Conservation (phyloP, 805 yeast species). For the Pichia insulana region DNA sequence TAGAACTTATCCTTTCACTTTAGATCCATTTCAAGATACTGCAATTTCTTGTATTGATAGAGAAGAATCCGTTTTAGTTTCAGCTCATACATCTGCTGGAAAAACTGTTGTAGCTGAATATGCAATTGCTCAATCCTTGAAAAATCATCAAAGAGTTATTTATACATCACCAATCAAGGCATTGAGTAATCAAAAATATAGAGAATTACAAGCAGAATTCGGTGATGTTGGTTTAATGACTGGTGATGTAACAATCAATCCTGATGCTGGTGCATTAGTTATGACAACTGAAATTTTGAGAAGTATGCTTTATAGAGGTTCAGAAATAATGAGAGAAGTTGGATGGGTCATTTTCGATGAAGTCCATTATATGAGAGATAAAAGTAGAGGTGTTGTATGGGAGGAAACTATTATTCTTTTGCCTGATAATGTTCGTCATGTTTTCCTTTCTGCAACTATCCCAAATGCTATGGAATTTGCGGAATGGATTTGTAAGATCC, state of each 20-base stretch:
- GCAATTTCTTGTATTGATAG: constrained; percentile 94
- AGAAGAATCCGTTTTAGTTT: constrained; percentile 87
- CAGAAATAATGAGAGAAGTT: constrained; percentile 92
- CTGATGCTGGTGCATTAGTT: constrained; percentile 91
- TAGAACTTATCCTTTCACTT: constrained; percentile 79
- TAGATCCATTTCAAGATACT: constrained; percentile 97
- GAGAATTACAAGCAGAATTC: constrained; percentile 42
- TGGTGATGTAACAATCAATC: constrained; percentile 96
- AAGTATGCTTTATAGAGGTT: constrained; percentile 93
- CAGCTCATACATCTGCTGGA: constrained; percentile 98
- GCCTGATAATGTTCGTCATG: constrained; percentile 92
- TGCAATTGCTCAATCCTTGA: constrained; percentile 90
- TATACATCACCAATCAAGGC: constrained; percentile 95
- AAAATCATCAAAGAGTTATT: constrained; percentile 87
- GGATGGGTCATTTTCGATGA: constrained; percentile 97
- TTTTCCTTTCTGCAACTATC: constrained; percentile 86
- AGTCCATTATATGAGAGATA: constrained; percentile 95
- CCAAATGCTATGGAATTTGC: constrained; percentile 99
- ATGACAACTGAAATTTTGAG: constrained; percentile 97
- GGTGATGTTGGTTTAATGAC: constrained; percentile 86
- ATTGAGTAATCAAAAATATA: constrained; percentile 79
- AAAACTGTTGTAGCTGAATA: constrained; percentile 96
- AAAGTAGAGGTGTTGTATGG: constrained; percentile 98
- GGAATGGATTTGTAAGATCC: constrained; percentile 95
- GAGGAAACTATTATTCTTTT: constrained; percentile 97